Evolutionary conservation across 345 rosid species (phyloP).

Genomic region (Psidium guajava): DNA sequence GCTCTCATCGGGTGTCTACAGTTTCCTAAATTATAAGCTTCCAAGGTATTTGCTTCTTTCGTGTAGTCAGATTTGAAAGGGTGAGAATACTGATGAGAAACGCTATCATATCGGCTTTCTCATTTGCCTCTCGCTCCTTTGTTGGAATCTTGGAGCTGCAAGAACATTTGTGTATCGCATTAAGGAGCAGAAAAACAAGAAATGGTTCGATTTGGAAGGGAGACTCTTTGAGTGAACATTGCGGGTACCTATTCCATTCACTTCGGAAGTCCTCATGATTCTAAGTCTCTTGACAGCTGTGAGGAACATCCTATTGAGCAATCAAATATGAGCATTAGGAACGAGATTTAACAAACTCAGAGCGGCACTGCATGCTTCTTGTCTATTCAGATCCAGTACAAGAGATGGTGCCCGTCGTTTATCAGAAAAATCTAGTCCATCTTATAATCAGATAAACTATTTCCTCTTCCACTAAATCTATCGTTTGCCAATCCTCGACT

Average conservation of each 20-base stretch:
- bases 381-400: background rate
- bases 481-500: background rate
- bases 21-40: background rate
- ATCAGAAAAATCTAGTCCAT: background rate
- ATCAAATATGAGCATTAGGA: background rate
- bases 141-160: slow-evolving; percentile 65
- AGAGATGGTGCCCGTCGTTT: background rate
- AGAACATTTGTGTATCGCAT: background rate
- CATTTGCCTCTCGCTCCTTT: slow-evolving; percentile 41
- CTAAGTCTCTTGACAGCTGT: slow-evolving; percentile 76
- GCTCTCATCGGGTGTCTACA: background rate
- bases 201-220: background rate
- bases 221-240: background rate
- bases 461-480: background rate
- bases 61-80: background rate
- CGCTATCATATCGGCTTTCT: slow-evolving; percentile 36
- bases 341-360: background rate
- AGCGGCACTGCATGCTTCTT: background rate
- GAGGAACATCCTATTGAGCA: slow-evolving; percentile 58
- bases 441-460: background rate
- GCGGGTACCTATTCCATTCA: slow-evolving; percentile 67
- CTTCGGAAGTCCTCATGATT: slow-evolving; percentile 81
- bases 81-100: background rate
- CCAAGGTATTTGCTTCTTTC: background rate
- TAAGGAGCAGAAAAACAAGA: background rate